Percentiles rank a stretch among this genome's conserved stretches.
Evolutionary conservation across 768 basidiomycete genomes (phyloP).

Genomic region (Collybiopsis confluens): DNA sequence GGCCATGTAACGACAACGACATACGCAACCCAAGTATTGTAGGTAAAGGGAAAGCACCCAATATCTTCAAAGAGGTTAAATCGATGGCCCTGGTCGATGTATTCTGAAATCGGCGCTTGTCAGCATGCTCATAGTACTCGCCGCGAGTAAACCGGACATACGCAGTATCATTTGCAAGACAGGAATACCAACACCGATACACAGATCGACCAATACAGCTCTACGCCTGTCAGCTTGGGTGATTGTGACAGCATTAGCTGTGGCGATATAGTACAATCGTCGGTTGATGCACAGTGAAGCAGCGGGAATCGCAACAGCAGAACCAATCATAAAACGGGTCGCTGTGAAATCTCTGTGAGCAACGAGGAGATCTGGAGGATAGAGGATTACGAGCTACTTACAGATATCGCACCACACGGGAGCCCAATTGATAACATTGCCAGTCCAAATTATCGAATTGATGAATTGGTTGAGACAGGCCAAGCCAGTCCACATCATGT

Average conservation of each 20-base stretch:
- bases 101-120: too few relatives aligned
- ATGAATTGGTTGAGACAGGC: constrained; percentile 44
- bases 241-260: constrained; percentile 45
- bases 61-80: constrained; percentile 57
- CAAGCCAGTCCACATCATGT: constrained; percentile 51
- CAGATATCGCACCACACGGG: constrained; percentile 53
- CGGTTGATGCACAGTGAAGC: constrained; percentile 57
- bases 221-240: constrained; percentile 50
- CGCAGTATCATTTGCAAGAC: constrained; percentile 41
- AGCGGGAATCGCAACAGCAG: constrained; percentile 45
- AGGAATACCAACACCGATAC: constrained; percentile 52
- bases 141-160: constrained; percentile 23
- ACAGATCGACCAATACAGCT: constrained; percentile 44
- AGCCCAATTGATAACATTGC: constrained; percentile 34
- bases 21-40: constrained; percentile 41
- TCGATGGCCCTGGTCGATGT: constrained; percentile 52
- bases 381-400: constrained; percentile 23
- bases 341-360: constrained; percentile 21
- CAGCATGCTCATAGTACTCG: too few relatives aligned
- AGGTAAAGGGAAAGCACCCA: constrained; percentile 50
- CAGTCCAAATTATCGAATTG: constrained; percentile 55
- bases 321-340: constrained; percentile 40
- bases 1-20: constrained; percentile 40
- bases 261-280: constrained; percentile 59
- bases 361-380: constrained; percentile 7